Evolutionary conservation across 257 asterid species (phyloP), one percentile per base, ranked within the genome.

Genomic region (Jacaranda copaia): DNA sequence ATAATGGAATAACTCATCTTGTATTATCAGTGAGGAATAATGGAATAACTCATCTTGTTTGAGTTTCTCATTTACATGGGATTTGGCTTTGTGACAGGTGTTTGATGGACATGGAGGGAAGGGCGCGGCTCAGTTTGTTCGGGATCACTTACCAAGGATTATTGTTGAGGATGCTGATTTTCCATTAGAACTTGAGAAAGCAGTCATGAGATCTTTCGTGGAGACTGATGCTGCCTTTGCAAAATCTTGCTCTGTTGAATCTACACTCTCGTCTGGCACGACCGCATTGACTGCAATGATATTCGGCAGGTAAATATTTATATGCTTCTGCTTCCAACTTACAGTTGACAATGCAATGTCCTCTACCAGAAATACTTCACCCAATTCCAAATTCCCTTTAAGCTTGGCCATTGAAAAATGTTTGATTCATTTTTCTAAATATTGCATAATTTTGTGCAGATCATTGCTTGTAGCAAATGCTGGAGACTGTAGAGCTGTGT

Each of bases 41-140:
- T 40, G 0, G 7, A 40, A 40, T 8, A 40, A 48, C 20, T 61
- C 71, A 60, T 65, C 39, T 51, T 66, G 56, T 66, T 69, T 39
- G 55, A 42, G 42, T 68, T 56, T 66, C 63, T 67, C 66, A 45
- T 45, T 68, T 73, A 73, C 70, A 64, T 20, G 77, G 61, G 40
- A 48, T 59, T 53, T 69, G 79, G 79, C 72, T 79, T 70, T 59
- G 70, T 64, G 72, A 77, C 90, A 94, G 98, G 98, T 94, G 77
- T 94, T 94, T 70, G 98, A 94, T 72, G 98, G 98, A 36, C 98
- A 94, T 85, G 97, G 89, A 51, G 98, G 98, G 66, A 90, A 92
- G 73, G 92, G 88, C 39, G 98, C 98, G 6, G 88, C 98, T 38
- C 94, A 94, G 55, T 94, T 90, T 75, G 98, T 89, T 9, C 92